Evolutionary conservation across 768 basidiomycete genomes (phyloP), one percentile per base, ranked within the genome.

Genomic region (Suillus plorans): DNA sequence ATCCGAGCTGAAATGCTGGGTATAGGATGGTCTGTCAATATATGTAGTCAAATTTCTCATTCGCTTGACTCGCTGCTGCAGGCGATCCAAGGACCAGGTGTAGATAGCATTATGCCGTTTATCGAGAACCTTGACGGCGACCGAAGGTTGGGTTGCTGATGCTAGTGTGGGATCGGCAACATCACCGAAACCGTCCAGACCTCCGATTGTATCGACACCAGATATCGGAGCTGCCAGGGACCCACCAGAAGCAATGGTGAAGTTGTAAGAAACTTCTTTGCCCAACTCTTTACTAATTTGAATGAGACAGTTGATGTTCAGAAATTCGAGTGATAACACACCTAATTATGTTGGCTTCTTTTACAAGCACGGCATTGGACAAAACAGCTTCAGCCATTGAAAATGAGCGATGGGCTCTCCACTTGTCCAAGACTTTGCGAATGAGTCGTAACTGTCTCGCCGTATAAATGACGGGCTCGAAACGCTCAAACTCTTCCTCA

Each of bases 281-380:
- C 86, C 82, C 50, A 97, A 86, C 76, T 96, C 93, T 73, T 89
- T 91, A 79, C 95, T 95, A 73, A 47, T 59, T 64, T 63, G 36
- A 67, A 64, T 64, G 25, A 41, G 61, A 63, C 52, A 66, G 63
- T 41, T 39, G 41, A 22, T 31, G 20, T 20, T 10, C 13, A 25
- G 4, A 20, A 8, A 42, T 20, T n/a, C 8, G 56, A 65, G 36
- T 45, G 47, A 63, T 9, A 3, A 50, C 83, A 53, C 67, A 90
- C 91, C 92, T 94, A 70, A 97, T 91, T 55, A 98, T 84, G 75
- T 97, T 98, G 6, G 95, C 97, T 78, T 99, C 97, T 77, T 97
- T 96, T 47, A 98, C 81, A 63, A 89, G 74, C 2, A 95, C 89
- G 12, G 96, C 96, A 73, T 86, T 90, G 7, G 90, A 89, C 60